Evolutionary conservation across 164 flowering plant species (phyloP).

Genomic region (Piper betle): DNA sequence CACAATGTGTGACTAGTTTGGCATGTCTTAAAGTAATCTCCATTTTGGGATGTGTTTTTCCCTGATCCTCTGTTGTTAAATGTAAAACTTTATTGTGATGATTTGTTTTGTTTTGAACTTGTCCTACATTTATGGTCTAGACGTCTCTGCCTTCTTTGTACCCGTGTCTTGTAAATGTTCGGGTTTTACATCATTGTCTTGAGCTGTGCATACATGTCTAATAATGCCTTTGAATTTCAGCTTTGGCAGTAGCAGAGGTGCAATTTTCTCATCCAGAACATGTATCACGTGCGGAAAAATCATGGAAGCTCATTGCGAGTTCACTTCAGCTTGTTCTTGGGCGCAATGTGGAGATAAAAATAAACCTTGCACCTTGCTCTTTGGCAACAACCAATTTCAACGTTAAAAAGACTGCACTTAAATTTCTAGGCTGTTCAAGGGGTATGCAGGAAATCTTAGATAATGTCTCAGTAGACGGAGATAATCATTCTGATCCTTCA

Average conservation of each 20-base stretch:
- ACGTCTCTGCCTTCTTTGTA: not conserved
- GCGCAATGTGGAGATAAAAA: constrained; percentile 66
- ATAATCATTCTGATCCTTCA: constrained; percentile 25
- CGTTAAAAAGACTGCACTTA: constrained; percentile 32
- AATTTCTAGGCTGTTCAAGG: constrained; percentile 51
- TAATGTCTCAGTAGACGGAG: constrained; percentile 22
- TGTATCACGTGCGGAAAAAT: constrained; percentile 66
- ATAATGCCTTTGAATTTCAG: constrained; percentile 20
- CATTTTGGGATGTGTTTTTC: not conserved
- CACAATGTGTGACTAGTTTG: not conserved
- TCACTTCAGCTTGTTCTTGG: constrained; percentile 62
- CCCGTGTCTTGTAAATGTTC: not conserved
- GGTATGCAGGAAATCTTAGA: constrained; percentile 24
- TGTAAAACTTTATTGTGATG: not conserved
- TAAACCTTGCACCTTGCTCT: constrained; percentile 30
- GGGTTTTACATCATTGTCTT: not conserved
- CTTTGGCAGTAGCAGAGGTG: constrained; percentile 62
- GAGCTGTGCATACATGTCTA: not conserved
- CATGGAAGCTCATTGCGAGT: constrained; percentile 73
- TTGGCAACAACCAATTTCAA: constrained; percentile 20
- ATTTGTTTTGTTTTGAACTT: not conserved
- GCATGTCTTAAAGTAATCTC: too few species aligned
- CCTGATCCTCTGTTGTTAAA: not conserved
- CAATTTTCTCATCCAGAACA: constrained; percentile 46
- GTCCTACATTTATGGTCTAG: not conserved